Base-by-base conservation (phyloP, 768 basidiomycete species). In the Boletus insuetus region DNA sequence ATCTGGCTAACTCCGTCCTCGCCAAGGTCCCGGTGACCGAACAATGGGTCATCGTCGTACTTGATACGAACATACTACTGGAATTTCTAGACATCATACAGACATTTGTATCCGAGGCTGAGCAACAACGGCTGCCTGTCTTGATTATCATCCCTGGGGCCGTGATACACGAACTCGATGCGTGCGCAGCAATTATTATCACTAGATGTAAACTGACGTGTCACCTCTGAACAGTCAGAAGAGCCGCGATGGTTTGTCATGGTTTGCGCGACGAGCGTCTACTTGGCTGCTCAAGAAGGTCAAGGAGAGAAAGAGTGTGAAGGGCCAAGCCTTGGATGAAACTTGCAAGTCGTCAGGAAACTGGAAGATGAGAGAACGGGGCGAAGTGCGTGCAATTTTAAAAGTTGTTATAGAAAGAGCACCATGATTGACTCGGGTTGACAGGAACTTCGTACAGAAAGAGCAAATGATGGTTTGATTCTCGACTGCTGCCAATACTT, bases 21-120 rank as follows among this genome's bases (percentile, higher is more conserved):
- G 31, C 47, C 35, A 58, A 84, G 79, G 74, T 73, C 12, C 75
- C 79, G 35, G 57, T 75, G 37, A 70, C 73, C 7, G 79, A 79
- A 59, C 70, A 61, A 54, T 64, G 73, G 35, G 71, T 74, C 17
- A 81, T 79, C 60, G 63, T 92, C 48, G 80, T 93, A 16, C 66
- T 91, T 32, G 91, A 94, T 64, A 93, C 91, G 29, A 94, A 93
- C 61, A 81, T 92, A 57, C 74, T 94, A 26, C 70, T 90, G 61
- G 82, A 84, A 64, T 77, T 84, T 56, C 79, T 91, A 55, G 82
- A 84, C 51, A 76, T 82, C 38, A 69, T 92, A 56, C 77, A 81
- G 56, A 77, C 79, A 44, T 88, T 92, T 63, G 82, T 86, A 41
- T 74, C 77, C 12, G 85, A 88, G 65, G 74, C 84, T 35, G 84